Percentiles rank a stretch among this genome's conserved stretches.
Conservation (phyloP, 192 early-diverging fungal genomes). For the Spinellus fusiger region DNA sequence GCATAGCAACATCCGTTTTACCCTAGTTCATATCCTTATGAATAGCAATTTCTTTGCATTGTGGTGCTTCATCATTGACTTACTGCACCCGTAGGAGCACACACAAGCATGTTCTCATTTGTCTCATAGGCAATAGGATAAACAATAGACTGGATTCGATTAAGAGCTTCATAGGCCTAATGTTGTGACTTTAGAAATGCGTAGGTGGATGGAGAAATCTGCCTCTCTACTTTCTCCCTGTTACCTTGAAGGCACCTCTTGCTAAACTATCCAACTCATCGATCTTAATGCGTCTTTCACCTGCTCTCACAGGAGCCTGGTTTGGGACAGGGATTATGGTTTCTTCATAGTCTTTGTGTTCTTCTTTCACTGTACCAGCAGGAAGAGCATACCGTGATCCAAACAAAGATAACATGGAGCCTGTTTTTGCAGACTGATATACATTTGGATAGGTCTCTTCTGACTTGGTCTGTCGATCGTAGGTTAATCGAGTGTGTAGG, state of each 20-base stretch:
- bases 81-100: constrained; percentile 95
- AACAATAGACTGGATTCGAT: constrained; percentile 94
- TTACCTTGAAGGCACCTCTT: constrained; percentile 63
- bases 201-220: background rate
- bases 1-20: constrained; percentile 96
- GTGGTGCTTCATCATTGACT: constrained; percentile 17
- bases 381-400: constrained; percentile 79
- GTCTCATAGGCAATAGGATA: constrained; percentile 88
- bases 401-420: constrained; percentile 69
- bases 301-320: constrained; percentile 53
- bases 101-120: constrained; percentile 98
- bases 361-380: constrained; percentile 63
- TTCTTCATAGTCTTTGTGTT: constrained; percentile 84
- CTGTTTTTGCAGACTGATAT: constrained; percentile 63
- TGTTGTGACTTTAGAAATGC: background rate
- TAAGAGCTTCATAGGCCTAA: constrained; percentile 75
- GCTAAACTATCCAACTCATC: constrained; percentile 69
- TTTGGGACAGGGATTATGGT: constrained; percentile 79
- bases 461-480: constrained; percentile 4
- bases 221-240: background rate
- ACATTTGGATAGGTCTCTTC: constrained; percentile 71
- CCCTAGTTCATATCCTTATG: constrained; percentile 42
- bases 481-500: no score
- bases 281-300: constrained; percentile 63
- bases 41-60: background rate